Conservation (phyloP, 441 rosid species). For the Euphorbia celastroides region DNA sequence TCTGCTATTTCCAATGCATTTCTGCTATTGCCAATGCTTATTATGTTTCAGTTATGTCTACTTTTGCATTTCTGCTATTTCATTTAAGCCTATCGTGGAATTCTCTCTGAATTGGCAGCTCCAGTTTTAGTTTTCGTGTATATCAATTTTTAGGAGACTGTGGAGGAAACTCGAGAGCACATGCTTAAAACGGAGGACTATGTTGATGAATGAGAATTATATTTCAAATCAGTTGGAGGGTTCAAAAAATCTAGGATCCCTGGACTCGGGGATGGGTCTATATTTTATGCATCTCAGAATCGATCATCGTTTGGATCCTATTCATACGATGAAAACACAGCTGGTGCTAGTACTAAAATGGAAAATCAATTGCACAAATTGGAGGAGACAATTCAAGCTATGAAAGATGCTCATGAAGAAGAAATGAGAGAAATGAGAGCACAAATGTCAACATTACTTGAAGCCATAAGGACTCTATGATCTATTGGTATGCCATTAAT, state of each 20-base stretch:
- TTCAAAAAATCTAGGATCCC: not conserved
- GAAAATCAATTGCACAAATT: not conserved
- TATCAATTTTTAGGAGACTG: not conserved
- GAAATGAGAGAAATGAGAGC: not conserved
- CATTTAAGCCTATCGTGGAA: no score
- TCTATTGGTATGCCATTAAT: no score
- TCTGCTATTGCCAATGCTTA: no score
- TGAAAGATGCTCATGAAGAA: not conserved
- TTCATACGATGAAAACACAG: not conserved
- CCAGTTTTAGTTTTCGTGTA: no score
- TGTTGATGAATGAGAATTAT: not conserved
- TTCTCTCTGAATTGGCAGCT: no score
- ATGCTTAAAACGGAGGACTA: no score
- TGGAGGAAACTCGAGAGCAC: not conserved
- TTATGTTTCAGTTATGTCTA: no score
- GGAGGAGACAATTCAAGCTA: not conserved
- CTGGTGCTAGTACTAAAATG: not conserved
- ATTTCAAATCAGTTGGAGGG: not conserved
- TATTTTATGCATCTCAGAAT: not conserved
- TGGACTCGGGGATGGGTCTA: not conserved
- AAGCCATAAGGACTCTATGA: not conserved
- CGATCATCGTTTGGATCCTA: not conserved
- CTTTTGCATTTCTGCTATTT: no score
- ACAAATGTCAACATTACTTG: not conserved
- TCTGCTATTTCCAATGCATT: no score